Percentiles rank a stretch among this genome's conserved stretches.
These are phyloP conservation scores for Phialophora tarda DNA, from an alignment of 2,329 filamentous ascomycete genomes.

Conservation along the genomic window DNA sequence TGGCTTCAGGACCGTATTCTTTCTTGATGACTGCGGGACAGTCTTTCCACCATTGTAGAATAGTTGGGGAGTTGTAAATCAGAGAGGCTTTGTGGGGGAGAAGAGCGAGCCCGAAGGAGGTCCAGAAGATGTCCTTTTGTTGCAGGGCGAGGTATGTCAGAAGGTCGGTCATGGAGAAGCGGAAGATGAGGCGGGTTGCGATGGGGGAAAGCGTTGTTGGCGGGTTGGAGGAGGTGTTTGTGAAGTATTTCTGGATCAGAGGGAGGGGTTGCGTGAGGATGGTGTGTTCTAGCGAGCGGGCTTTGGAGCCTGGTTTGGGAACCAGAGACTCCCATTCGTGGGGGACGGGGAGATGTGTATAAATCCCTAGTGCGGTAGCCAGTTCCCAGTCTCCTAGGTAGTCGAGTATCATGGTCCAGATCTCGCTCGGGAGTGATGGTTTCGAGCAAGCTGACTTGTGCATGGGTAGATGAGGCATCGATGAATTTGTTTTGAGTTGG, in stretches of 20 bases:
- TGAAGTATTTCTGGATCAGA: conserved; percentile 71
- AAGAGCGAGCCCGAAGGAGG: conserved; percentile 79
- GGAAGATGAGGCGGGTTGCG: conserved; percentile 86
- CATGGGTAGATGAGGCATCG: conserved; percentile 44
- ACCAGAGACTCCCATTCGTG: conserved; percentile 71
- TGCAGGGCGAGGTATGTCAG: conserved; percentile 73
- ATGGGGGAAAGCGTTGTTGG: conserved; percentile 71
- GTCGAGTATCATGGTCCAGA: conserved; percentile 89
- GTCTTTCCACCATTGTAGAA: conserved; percentile 89
- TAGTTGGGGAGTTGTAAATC: conserved; percentile 81
- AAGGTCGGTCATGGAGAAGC: conserved; percentile 81
- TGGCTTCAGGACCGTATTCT: conserved; percentile 81
- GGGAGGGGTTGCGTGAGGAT: conserved; percentile 74
- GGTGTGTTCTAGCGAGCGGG: conserved; percentile 82
- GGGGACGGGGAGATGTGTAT: conserved; percentile 76
- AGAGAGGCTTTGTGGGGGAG: conserved; percentile 87
- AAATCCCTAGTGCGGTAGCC: conserved; percentile 78
- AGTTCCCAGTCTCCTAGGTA: conserved; percentile 89
- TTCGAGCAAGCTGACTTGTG: conserved; percentile 43
- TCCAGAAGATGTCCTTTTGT: conserved; percentile 78
- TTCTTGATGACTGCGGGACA: conserved; percentile 82
- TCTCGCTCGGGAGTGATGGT: conserved; percentile 72
- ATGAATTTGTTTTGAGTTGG: conserved; percentile 16
- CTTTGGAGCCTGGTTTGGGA: conserved; percentile 68
- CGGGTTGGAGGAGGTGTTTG: conserved; percentile 70